Base-by-base conservation (phyloP, 1,139 yeast genomes). In the Hemisphaericaspora xylofermentans region DNA sequence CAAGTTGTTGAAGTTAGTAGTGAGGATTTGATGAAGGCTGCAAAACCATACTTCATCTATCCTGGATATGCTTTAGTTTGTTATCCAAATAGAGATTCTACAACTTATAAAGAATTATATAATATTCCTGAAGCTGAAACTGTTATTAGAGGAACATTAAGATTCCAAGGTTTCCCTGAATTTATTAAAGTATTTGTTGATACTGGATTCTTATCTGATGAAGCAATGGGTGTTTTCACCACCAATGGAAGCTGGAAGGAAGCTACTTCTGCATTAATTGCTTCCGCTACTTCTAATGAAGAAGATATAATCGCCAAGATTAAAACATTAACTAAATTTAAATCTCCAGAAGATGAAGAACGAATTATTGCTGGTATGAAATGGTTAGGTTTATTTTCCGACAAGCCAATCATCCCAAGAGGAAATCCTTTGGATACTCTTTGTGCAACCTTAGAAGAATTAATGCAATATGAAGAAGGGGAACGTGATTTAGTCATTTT, bases 151-250 rank as follows among this genome's bases (percentile, higher is more conserved):
- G 98, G 98, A 61, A 93, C 98, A 49, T 78, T 93, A 63, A 82
- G 98, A 73, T 93, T 78, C 81, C 98, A 89, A 71, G 98, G 98
- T 39, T 93, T 93, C 91, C 97, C 98, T 44, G 96, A 91, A 72
- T 91, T 93, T 65, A 84, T 91, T 67, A 91, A 91, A 74, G 97
- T 85, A 38, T 78, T 93, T 45, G 98, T 93, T 46, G 98, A 93
- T 66, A 72, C 89, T 58, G 97, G 97, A 25, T 84, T 93, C 80
- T 78, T 93, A 61, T 82, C 80, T 62, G 98, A 93, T 56, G 84
- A 80, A 35, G 76, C 79, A 49, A 66, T 68, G 47, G 84, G 78
- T 47, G 67, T 74, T 49, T 84, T 89, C 68, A 54, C 73, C 45
- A 55, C 65, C 42, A 74, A 83, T 50, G 68, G 76, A 48, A 73